These are phyloP conservation scores for Pilatotrama ljubarskyi DNA, from an alignment of 768 basidiomycete genomes.

Conservation along the genomic window DNA sequence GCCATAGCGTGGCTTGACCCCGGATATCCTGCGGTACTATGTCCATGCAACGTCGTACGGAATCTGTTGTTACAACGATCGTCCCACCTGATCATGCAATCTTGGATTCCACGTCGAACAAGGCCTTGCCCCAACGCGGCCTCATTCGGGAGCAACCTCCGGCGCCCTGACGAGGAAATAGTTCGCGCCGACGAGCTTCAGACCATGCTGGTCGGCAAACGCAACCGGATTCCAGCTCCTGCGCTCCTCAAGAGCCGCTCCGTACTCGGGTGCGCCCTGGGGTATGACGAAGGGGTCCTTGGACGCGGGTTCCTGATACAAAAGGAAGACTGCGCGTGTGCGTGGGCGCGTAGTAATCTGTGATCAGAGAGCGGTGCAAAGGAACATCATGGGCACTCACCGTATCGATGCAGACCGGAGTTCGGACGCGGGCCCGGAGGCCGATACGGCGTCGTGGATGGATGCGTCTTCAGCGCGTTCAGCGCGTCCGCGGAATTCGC, in stretches of 20 bases:
- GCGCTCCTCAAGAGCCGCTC: slow-evolving; percentile 45
- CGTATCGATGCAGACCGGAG: slow-evolving; percentile 58
- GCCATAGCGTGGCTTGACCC: too few species aligned
- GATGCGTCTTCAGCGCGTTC: slow-evolving; percentile 42
- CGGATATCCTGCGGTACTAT: too few species aligned
- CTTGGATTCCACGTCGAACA: too few species aligned
- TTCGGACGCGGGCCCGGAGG: slow-evolving; percentile 57
- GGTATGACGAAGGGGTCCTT: slow-evolving; percentile 42
- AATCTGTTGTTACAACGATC: too few species aligned
- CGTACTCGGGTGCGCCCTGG: slow-evolving; percentile 45
- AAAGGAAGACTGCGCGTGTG: slow-evolving; percentile 46
- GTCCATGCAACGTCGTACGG: too few species aligned
- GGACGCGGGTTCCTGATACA: slow-evolving; percentile 56
- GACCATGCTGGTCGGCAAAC: slow-evolving; percentile 51
- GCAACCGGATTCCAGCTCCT: slow-evolving; percentile 54
- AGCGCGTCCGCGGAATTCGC: slow-evolving; percentile 35
- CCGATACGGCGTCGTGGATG: slow-evolving; percentile 55
- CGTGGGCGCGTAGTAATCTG: slow-evolving; percentile 4
- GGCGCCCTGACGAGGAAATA: slow-evolving; percentile 39
- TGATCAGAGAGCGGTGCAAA: too few species aligned
- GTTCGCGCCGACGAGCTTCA: slow-evolving; percentile 61
- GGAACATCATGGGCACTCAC: slow-evolving; percentile 34
- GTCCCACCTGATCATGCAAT: too few species aligned
- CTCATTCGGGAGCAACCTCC: slow-evolving; percentile 9
- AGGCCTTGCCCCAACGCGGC: too few species aligned